Conservation (phyloP, 495 filamentous ascomycete genomes). For the Melanomma pulvis-pyrius region DNA sequence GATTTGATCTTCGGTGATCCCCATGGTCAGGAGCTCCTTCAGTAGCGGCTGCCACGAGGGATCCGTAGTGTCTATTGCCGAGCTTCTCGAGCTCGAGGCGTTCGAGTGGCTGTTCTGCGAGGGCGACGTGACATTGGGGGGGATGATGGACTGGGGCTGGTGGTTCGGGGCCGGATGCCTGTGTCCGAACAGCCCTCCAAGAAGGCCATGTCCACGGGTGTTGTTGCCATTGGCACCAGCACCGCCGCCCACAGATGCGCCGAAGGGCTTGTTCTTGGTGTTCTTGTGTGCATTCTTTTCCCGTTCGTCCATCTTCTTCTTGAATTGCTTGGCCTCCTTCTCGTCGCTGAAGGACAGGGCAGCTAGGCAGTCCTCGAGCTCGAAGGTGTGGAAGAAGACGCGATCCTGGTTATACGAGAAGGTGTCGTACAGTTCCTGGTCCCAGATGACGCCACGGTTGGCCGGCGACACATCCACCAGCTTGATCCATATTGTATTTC, state of each 20-base stretch:
- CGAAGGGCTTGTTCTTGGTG: slow-evolving; percentile 76
- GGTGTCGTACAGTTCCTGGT: slow-evolving; percentile 94
- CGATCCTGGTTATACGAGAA: slow-evolving; percentile 95
- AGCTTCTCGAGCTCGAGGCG: slow-evolving; percentile 49
- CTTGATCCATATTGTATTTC: slow-evolving; percentile 95
- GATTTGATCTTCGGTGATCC: slow-evolving; percentile 90
- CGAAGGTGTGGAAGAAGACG: slow-evolving; percentile 96
- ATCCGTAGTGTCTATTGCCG: slow-evolving; percentile 79
- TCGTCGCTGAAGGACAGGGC: slow-evolving; percentile 92
- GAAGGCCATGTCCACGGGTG: slow-evolving; percentile 36
- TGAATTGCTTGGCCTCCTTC: slow-evolving; percentile 92
- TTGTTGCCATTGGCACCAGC: slow-evolving; percentile 41
- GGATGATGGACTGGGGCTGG: slow-evolving; percentile 57
- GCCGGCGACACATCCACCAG: slow-evolving; percentile 89
- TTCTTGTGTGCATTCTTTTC: slow-evolving; percentile 91
- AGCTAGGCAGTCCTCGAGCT: slow-evolving; percentile 86
- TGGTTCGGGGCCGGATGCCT: slow-evolving; percentile 63
- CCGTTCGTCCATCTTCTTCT: slow-evolving; percentile 91
- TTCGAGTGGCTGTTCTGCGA: slow-evolving; percentile 37
- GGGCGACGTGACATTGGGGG: slow-evolving; percentile 43
- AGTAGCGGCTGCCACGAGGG: slow-evolving; percentile 82
- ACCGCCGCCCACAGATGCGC: slow-evolving; percentile 41
- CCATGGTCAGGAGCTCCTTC: slow-evolving; percentile 80
- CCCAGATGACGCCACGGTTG: slow-evolving; percentile 91
- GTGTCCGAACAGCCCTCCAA: slow-evolving; percentile 62